A percentile compares a stretch with the other conserved stretches of the same genome.
phyloP scores from a whole-genome alignment of 192 early-diverging fungal genomes.

The Entomortierella beljakovae region DNA sequence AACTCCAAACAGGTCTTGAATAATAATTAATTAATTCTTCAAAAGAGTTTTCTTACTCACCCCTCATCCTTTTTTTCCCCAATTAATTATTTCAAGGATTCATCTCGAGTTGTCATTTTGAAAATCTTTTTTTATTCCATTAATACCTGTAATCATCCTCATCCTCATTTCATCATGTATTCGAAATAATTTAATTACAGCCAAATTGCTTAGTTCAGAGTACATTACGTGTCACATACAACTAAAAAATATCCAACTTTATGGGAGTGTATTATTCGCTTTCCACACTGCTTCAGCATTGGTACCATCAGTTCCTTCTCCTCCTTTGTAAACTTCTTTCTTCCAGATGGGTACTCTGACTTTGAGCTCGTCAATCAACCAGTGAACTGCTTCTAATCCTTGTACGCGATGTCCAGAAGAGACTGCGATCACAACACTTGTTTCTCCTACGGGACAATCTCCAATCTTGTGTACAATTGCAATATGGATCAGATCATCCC shows the following conservation, averaged over 20 bases:
- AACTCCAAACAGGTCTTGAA: not conserved
- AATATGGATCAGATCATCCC: constrained; percentile 71
- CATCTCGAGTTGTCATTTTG: no score
- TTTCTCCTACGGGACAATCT: constrained; percentile 81
- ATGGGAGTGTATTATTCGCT: constrained; percentile 58
- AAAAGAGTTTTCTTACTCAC: no score
- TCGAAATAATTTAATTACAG: not conserved
- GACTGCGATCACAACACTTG: constrained; percentile 84
- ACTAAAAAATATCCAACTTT: not conserved
- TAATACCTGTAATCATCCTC: no score
- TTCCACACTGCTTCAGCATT: constrained; percentile 69
- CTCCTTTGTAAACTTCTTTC: constrained; percentile 89
- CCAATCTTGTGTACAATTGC: constrained; percentile 87
- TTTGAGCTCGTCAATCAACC: constrained; percentile 94
- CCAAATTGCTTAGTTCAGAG: not conserved
- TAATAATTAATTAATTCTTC: not conserved
- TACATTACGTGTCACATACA: not conserved
- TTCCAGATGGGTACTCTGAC: constrained; percentile 93
- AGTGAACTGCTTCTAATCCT: constrained; percentile 79
- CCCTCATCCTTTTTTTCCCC: no score
- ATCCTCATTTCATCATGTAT: no score
- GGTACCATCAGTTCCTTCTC: constrained; percentile 58
- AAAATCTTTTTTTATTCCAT: no score
- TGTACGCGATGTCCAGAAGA: constrained; percentile 84
- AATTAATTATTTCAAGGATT: no score